Conservation (phyloP, 495 filamentous ascomycete species). For the Xylaria longipes region DNA sequence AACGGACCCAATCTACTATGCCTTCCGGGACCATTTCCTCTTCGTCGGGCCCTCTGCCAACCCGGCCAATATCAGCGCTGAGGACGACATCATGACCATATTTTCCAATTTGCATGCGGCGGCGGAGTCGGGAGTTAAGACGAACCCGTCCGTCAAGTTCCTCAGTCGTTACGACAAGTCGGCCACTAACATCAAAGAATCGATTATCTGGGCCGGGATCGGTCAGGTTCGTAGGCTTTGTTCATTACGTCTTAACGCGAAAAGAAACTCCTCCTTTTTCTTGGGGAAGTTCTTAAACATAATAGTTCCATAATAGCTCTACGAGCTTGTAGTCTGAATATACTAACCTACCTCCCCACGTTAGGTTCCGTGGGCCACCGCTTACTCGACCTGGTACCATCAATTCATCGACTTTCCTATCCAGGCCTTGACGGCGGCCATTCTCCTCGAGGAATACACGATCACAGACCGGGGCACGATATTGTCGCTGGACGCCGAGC, state of each 20-base stretch:
- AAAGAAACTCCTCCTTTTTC: not conserved
- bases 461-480: conserved; percentile 53
- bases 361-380: conserved; percentile 50
- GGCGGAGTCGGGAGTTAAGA: conserved; percentile 31
- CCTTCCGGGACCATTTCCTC: conserved; percentile 50
- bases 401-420: conserved; percentile 52
- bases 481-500: conserved; percentile 36
- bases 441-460: conserved; percentile 48
- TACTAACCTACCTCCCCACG: not conserved
- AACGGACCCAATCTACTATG: conserved; percentile 40
- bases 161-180: conserved; percentile 52
- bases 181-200: conserved; percentile 57
- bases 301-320: not conserved
- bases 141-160: conserved; percentile 42
- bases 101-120: conserved; percentile 43
- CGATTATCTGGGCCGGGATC: conserved; percentile 50
- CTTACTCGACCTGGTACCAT: conserved; percentile 55
- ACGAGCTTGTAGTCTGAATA: not conserved
- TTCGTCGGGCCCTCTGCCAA: conserved; percentile 45
- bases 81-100: conserved; percentile 36
- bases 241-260: not conserved
- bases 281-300: not conserved
- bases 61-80: conserved; percentile 35
- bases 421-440: conserved; percentile 47
- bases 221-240: conserved; percentile 41